Conservation (phyloP, 805 yeast genomes). For the Grigorovia transvaalensis region DNA sequence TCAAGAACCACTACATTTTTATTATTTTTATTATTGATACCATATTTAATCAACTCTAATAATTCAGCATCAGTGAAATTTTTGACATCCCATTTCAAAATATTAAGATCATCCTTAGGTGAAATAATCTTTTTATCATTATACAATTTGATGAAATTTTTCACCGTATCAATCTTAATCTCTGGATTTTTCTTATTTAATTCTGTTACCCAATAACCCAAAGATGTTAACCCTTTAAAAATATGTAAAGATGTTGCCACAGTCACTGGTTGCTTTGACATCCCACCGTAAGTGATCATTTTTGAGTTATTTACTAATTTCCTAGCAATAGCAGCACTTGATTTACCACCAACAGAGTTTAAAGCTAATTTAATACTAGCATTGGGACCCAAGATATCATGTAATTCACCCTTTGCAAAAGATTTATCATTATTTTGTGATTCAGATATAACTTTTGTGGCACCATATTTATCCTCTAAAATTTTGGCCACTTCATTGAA, state of each 20-base stretch:
- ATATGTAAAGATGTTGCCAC: conserved; percentile 83
- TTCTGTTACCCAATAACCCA: conserved; percentile 89
- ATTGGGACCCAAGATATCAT: conserved; percentile 33
- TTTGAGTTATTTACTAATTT: conserved; percentile 67
- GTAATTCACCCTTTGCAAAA: conserved; percentile 46
- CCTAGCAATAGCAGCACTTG: conserved; percentile 71
- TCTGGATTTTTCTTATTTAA: conserved; percentile 51
- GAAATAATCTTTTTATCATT: conserved; percentile 47
- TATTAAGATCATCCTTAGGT: conserved; percentile 34
- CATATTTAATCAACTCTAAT: conserved; percentile 33
- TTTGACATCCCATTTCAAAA: conserved; percentile 27
- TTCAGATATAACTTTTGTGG: conserved; percentile 81
- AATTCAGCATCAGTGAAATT: conserved; percentile 32
- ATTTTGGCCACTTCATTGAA: conserved; percentile 50
- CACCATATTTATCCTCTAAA: conserved; percentile 55
- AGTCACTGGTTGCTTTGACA: conserved; percentile 93
- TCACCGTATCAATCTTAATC: conserved; percentile 45
- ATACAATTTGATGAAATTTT: conserved; percentile 47
- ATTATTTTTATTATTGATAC: conserved; percentile 31
- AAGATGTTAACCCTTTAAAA: conserved; percentile 75
- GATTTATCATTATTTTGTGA: conserved; percentile 64
- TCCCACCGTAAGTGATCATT: conserved; percentile 90
- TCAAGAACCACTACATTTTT: conserved; percentile 24
- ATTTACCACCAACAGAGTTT: conserved; percentile 90
- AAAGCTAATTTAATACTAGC: conserved; percentile 62